phyloP scores from a whole-genome alignment of 2,329 filamentous ascomycete species.

The Penicillium sp. region DNA sequence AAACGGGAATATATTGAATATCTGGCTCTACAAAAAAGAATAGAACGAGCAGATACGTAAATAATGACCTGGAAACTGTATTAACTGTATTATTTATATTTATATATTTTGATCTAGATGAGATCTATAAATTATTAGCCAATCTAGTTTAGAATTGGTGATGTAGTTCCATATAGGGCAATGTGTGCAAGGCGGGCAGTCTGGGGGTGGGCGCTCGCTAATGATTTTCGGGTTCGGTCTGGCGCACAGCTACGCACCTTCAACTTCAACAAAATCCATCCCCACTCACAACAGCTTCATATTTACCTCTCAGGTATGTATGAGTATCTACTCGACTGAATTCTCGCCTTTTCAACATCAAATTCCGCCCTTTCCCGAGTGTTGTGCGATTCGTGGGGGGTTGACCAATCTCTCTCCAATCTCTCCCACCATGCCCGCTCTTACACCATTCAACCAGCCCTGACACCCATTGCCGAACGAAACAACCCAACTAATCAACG shows the following conservation, averaged over 20 bases:
- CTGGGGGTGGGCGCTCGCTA: constrained; percentile 35
- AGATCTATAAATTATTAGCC: constrained; percentile 1
- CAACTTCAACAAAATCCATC: constrained; percentile 33
- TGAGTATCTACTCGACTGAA: constrained; percentile 12
- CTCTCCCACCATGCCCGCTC: constrained; percentile 16
- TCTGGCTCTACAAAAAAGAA: constrained; percentile 9
- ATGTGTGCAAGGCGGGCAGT: constrained; percentile 22
- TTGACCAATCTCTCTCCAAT: constrained; percentile 1
- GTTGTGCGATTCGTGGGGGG: constrained; percentile 22
- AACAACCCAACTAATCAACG: constrained; percentile 2
- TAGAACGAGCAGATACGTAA: constrained; percentile 11
- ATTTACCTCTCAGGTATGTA: constrained; percentile 31
- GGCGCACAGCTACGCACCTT: constrained; percentile 35
- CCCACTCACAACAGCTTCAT: constrained; percentile 30
- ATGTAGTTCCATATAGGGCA: constrained; percentile 17
- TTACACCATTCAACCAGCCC: constrained; percentile 10
- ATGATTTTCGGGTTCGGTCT: constrained; percentile 36
- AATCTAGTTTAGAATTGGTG: constrained; percentile 4
- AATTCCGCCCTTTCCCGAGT: constrained; percentile 20
- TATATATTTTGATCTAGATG: constrained; percentile 2
- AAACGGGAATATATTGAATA: constrained; percentile 2
- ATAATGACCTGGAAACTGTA: constrained; percentile 6
- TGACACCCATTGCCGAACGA: constrained; percentile 4
- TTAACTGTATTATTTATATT: constrained; percentile 4
- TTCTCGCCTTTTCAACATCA: constrained; percentile 14